A percentile compares a stretch with the other conserved stretches of the same genome.
Conservation (phyloP, 2,329 filamentous ascomycete genomes). For the Sporothrix curviconia region DNA sequence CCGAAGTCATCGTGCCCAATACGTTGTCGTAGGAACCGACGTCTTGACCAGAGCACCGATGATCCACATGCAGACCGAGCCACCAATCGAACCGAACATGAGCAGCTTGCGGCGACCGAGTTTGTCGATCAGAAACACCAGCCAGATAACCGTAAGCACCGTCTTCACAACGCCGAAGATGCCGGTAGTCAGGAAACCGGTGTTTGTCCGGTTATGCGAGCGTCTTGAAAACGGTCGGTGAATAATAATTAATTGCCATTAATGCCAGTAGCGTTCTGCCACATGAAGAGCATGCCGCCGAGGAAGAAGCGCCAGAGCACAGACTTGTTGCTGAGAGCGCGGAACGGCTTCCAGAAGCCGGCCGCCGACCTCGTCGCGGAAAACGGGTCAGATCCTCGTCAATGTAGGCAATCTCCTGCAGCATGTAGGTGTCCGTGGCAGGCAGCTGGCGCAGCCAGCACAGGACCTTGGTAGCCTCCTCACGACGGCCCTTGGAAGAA, state of each 20-base stretch:
- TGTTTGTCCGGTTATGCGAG: conserved; percentile 41
- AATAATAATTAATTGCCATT: conserved; percentile 76
- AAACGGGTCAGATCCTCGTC: conserved; percentile 63
- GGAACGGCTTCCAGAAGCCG: conserved; percentile 71
- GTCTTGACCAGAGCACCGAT: conserved; percentile 55
- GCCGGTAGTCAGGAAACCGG: conserved; percentile 55
- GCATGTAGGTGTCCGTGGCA: conserved; percentile 55
- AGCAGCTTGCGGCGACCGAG: conserved; percentile 51
- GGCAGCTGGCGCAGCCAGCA: conserved; percentile 59
- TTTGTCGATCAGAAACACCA: conserved; percentile 61
- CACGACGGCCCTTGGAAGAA: conserved; percentile 19
- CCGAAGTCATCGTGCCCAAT: conserved; percentile 24
- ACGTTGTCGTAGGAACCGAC: conserved; percentile 33
- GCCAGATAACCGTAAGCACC: conserved; percentile 59
- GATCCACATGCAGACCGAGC: conserved; percentile 57
- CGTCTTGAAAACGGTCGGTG: conserved; percentile 58
- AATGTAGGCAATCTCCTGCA: conserved; percentile 66
- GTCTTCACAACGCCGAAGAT: conserved; percentile 75
- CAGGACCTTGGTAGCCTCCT: conserved; percentile 15
- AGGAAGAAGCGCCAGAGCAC: conserved; percentile 67
- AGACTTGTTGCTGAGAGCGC: conserved; percentile 46
- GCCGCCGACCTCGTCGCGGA: conserved; percentile 55
- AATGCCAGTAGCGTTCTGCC: conserved; percentile 71
- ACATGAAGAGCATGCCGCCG: conserved; percentile 67
- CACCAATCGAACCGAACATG: conserved; percentile 49